Base-by-base conservation (phyloP, 805 yeast species). In the Teunomyces aglyptinius region DNA sequence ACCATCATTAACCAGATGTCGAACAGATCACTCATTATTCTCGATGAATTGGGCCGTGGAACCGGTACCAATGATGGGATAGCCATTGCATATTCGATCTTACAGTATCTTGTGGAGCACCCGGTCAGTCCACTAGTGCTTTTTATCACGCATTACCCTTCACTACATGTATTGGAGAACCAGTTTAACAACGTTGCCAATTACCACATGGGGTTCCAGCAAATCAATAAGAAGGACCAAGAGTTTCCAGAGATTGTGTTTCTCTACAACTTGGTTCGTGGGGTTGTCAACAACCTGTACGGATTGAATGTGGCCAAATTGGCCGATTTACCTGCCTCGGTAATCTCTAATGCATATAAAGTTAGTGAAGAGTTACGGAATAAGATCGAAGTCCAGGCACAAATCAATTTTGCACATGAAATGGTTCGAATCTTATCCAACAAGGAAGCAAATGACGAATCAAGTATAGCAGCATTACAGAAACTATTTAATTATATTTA, bases 91-190 rank as follows among this genome's bases (percentile, higher is more conserved):
- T 79, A 82, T 59, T 71, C 95, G 0, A 81, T 90, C 2, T 65
- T 90, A 45, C 71, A 78, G 45, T 82, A 85, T 54, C 76, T 86
- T 49, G 62, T 80, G 2, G 60, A 57, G 26, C 39, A 56, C 3
- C 65, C 64, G 4, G 34, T 43, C 15, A 52, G 63, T 3, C 84
- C 91, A 0, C 68, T 86, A 47, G 77, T 86, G 0, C 66, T 90
- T 34, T 90, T 89, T 63, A 86, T 91, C 29, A 90, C 97, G 0
- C 97, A 90, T 64, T 90, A 83, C 56, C 90, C 91, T 5, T 73
- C 80, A 15, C 66, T 90, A 34, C 77, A 82, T 46, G 67, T 70
- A 15, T 71, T 85, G 31, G 81, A 78, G 33, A 54, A 65, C 3
- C 60, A 60, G 24, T 72, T 65, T 49, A 67, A 67, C 1, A 52